Conservation (phyloP, 345 rosid species). For the Heritiera littoralis region DNA sequence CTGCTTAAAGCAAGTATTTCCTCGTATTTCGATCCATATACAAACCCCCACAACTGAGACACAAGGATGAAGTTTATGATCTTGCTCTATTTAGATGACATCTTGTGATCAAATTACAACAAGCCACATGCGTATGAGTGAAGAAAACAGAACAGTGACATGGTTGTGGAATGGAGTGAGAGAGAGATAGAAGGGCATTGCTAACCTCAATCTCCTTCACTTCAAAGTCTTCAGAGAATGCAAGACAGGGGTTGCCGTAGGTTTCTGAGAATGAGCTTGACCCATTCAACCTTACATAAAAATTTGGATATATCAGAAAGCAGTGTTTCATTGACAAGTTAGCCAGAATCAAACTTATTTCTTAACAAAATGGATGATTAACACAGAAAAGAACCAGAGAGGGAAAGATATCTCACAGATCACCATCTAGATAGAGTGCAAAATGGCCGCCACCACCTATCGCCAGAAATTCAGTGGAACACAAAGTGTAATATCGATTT, state of each 20-base stretch:
- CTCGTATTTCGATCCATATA: conserved; percentile 77
- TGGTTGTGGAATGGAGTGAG: not conserved
- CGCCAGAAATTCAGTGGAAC: conserved; percentile 77
- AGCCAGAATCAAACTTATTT: not conserved
- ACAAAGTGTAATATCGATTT: conserved; percentile 86
- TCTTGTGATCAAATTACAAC: not conserved
- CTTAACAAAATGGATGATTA: not conserved
- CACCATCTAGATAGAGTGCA: conserved; percentile 85
- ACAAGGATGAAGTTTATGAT: not conserved
- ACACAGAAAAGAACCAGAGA: not conserved
- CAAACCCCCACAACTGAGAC: conserved; percentile 91
- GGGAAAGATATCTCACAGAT: conserved; percentile 57
- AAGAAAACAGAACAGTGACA: not conserved
- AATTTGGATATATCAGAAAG: conserved; percentile 14
- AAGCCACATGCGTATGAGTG: not conserved
- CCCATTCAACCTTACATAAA: conserved; percentile 61
- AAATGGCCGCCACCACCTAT: conserved; percentile 95
- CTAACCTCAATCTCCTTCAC: conserved; percentile 90
- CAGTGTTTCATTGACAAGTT: not conserved
- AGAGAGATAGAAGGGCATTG: not conserved
- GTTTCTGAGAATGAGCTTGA: conserved; percentile 95
- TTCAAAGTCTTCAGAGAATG: conserved; percentile 78
- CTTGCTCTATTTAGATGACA: not conserved
- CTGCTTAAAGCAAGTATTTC: conserved; percentile 73
- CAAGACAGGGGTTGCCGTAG: conserved; percentile 87